Evolutionary conservation across 2,329 filamentous ascomycete genomes (phyloP).

Genomic region (Verticillium isaacii): DNA sequence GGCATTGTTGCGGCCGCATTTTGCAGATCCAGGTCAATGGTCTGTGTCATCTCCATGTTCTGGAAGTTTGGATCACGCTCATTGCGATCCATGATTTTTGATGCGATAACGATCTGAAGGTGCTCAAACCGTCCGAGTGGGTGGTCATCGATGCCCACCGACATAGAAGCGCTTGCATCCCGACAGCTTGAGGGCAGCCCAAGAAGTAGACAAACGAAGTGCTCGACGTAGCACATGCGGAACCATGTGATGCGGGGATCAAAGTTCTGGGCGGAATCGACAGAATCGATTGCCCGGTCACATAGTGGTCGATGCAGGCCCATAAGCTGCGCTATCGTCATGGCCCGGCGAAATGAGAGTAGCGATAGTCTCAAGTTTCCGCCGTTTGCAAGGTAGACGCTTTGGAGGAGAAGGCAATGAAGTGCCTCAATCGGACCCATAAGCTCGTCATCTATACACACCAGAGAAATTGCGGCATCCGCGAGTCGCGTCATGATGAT

Average conservation of each 20-base stretch:
- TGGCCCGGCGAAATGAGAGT: constrained; percentile 37
- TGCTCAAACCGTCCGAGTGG: constrained; percentile 5
- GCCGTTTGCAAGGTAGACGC: constrained; percentile 37
- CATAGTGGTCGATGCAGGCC: constrained; percentile 22
- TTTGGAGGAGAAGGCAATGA: constrained; percentile 45
- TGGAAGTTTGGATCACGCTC: constrained; percentile 14
- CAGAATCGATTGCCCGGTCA: constrained; percentile 5
- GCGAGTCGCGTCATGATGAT: constrained; percentile 22
- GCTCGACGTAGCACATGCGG: constrained; percentile 29
- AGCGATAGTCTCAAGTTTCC: constrained; percentile 42
- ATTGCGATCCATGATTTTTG: constrained; percentile 31
- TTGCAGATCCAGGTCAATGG: constrained; percentile 27
- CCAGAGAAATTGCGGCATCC: constrained; percentile 23
- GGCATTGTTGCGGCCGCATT: constrained; percentile 24
- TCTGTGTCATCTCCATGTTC: constrained; percentile 17
- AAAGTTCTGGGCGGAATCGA: constrained; percentile 4
- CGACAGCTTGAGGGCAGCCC: constrained; percentile 28
- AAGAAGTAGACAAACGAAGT: constrained; percentile 32
- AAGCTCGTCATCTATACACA: constrained; percentile 43
- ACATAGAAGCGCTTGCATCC: constrained; percentile 13
- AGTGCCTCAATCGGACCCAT: constrained; percentile 39
- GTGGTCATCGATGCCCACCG: constrained; percentile 13
- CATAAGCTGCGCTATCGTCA: constrained; percentile 38
- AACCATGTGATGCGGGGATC: constrained; percentile 22
- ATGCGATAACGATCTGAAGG: constrained; percentile 7